These are phyloP conservation scores for Scheffersomyces spartinae DNA, from an alignment of 805 yeast genomes.

Conservation along the genomic window DNA sequence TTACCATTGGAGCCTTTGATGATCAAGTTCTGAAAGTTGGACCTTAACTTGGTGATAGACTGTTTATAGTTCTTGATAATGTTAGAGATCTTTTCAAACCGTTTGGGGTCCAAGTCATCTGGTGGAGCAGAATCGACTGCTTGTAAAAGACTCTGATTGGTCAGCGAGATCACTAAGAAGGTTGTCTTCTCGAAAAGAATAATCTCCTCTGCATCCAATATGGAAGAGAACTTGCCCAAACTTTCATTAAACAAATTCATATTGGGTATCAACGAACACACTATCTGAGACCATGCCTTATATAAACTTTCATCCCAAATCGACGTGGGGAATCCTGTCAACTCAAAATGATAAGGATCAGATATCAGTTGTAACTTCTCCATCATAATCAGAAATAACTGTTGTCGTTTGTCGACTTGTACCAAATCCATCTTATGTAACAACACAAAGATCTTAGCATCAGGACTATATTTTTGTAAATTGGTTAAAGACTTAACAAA, in stretches of 20 bases:
- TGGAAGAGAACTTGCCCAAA: conserved; percentile 57
- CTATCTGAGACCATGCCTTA: conserved; percentile 95
- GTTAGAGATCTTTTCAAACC: conserved; percentile 89
- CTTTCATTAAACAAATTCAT: conserved; percentile 71
- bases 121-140: too few species aligned
- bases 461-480: conserved; percentile 74
- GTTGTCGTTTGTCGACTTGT: conserved; percentile 74
- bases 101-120: conserved; percentile 80
- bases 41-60: conserved; percentile 75
- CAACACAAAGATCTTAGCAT: conserved; percentile 82
- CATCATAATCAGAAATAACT: conserved; percentile 77
- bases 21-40: conserved; percentile 70
- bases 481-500: conserved; percentile 76
- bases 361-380: conserved; percentile 67
- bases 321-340: conserved; percentile 86
- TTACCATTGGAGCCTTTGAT: conserved; percentile 46
- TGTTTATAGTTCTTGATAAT: conserved; percentile 92
- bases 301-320: conserved; percentile 96
- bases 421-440: conserved; percentile 96
- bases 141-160: too few species aligned
- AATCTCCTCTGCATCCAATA: conserved; percentile 79
- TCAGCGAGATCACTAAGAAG: conserved; percentile 66
- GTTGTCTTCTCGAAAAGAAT: conserved; percentile 90
- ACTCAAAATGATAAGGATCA: conserved; percentile 47
- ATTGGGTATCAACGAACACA: conserved; percentile 89